Conservation (phyloP, 1,284 basidiomycete species). For the Apiotrichum gamsii region DNA sequence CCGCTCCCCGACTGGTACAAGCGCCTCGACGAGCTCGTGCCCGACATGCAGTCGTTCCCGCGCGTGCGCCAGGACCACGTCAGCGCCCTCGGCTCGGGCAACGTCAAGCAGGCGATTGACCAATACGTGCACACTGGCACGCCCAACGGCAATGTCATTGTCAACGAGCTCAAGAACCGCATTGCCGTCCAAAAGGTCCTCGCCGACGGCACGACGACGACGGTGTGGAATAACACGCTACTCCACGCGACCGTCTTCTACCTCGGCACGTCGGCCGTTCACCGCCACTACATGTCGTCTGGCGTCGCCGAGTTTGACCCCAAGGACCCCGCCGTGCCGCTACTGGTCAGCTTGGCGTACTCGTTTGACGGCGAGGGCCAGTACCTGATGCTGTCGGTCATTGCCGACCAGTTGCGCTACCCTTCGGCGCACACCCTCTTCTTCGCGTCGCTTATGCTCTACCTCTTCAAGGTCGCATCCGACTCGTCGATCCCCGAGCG, state of each 20-base stretch:
- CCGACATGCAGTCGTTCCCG: conserved; percentile 85
- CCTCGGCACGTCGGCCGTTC: conserved; percentile 81
- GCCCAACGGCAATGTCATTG: conserved; percentile 54
- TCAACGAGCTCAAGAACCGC: conserved; percentile 73
- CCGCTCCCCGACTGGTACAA: conserved; percentile 65
- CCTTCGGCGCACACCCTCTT: conserved; percentile 95
- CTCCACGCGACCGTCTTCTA: conserved; percentile 94
- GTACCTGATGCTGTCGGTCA: conserved; percentile 83
- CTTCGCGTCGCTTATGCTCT: conserved; percentile 82
- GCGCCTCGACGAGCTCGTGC: conserved; percentile 56
- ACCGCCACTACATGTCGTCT: conserved; percentile 68
- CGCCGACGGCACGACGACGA: conserved; percentile 53
- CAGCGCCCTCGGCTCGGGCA: conserved; percentile 67
- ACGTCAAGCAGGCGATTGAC: conserved; percentile 71
- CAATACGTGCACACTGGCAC: conserved; percentile 64
- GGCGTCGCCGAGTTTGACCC: conserved; percentile 71
- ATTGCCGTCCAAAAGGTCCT: conserved; percentile 55
- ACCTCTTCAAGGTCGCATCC: conserved; percentile 59
- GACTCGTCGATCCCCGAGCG: conserved; percentile 65
- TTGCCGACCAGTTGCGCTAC: conserved; percentile 89
- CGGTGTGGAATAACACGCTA: conserved; percentile 78
- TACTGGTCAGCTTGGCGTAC: conserved; percentile 71
- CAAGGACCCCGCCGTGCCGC: conserved; percentile 71
- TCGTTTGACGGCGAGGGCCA: conserved; percentile 90
- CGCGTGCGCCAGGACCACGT: conserved; percentile 86